Conservation (phyloP, 805 yeast genomes). For the Candida boidinii region DNA sequence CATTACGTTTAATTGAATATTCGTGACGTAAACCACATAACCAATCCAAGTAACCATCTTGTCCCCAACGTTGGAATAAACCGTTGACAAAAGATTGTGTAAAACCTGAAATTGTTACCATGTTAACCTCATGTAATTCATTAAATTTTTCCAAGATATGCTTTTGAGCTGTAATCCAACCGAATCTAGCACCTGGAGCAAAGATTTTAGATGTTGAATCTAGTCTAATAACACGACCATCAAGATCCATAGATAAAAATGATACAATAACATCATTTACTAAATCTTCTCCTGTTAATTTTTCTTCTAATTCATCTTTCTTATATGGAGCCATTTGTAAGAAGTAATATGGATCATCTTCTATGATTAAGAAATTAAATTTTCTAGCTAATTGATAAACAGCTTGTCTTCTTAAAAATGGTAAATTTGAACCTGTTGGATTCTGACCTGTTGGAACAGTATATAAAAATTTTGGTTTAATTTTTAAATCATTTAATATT, state of each 20-base stretch:
- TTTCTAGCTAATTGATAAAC: slow-evolving; percentile 65
- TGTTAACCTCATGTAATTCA: slow-evolving; percentile 60
- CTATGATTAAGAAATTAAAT: slow-evolving; percentile 71
- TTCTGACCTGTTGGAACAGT: slow-evolving; percentile 89
- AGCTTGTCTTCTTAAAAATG: slow-evolving; percentile 56
- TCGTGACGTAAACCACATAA: slow-evolving; percentile 60
- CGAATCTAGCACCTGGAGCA: slow-evolving; percentile 79
- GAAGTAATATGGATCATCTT: slow-evolving; percentile 92
- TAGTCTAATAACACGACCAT: slow-evolving; percentile 73
- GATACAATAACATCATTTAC: slow-evolving; percentile 55
- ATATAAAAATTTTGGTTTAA: slow-evolving; percentile 70
- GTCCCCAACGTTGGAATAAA: slow-evolving; percentile 70
- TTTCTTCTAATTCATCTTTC: slow-evolving; percentile 26
- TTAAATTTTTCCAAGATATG: slow-evolving; percentile 47
- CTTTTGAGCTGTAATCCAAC: slow-evolving; percentile 70
- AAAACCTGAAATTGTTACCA: slow-evolving; percentile 68
- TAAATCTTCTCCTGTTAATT: slow-evolving; percentile 44
- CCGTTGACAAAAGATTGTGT: slow-evolving; percentile 57
- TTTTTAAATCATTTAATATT: slow-evolving; percentile 44
- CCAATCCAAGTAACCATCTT: slow-evolving; percentile 73
- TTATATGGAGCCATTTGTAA: slow-evolving; percentile 76
- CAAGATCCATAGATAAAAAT: slow-evolving; percentile 58
- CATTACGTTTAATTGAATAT: slow-evolving; percentile 74
- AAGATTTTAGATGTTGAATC: slow-evolving; percentile 78
- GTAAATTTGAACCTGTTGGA: slow-evolving; percentile 80